Percentiles rank a stretch among this genome's conserved stretches.
Evolutionary conservation across 1,284 basidiomycete genomes (phyloP).

Genomic region (Rhodotorula sp.): DNA sequence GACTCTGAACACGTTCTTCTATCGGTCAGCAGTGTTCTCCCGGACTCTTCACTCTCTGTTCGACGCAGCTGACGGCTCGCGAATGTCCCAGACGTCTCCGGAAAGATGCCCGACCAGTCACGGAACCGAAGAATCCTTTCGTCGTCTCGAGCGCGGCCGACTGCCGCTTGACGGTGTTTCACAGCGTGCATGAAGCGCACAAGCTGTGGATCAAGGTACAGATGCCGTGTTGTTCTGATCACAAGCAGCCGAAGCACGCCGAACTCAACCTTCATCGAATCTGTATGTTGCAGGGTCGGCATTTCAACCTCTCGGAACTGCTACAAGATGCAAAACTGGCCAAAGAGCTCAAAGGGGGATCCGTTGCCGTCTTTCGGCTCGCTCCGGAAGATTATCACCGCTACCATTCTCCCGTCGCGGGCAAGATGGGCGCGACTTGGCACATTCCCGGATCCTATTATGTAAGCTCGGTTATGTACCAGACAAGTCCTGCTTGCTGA

Average conservation of each 20-base stretch:
- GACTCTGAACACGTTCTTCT: conserved; percentile 82
- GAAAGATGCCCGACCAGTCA: conserved; percentile 73
- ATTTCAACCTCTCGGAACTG: conserved; percentile 67
- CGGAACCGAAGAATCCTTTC: conserved; percentile 68
- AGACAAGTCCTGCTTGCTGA: conserved; percentile 18
- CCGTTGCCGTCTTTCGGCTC: conserved; percentile 80
- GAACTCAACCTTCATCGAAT: background rate
- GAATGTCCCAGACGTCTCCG: conserved; percentile 70
- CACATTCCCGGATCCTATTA: conserved; percentile 49
- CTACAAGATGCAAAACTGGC: conserved; percentile 56
- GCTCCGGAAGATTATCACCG: conserved; percentile 94
- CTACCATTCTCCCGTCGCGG: conserved; percentile 65
- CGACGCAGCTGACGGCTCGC: background rate
- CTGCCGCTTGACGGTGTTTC: conserved; percentile 89
- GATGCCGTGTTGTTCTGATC: background rate
- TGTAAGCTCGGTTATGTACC: conserved; percentile 8
- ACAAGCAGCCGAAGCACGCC: background rate
- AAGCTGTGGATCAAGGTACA: conserved; percentile 86
- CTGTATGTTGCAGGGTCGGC: conserved; percentile 62
- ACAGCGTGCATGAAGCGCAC: conserved; percentile 77
- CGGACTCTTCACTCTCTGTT: conserved; percentile 53
- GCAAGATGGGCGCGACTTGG: conserved; percentile 56
- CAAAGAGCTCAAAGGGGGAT: conserved; percentile 58
- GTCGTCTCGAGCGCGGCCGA: conserved; percentile 82
- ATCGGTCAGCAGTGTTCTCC: conserved; percentile 51